Percentiles rank a stretch among this genome's conserved stretches.
These are phyloP conservation scores for Bathelium albidoporum DNA, from an alignment of 495 filamentous ascomycete genomes.

Conservation along the genomic window DNA sequence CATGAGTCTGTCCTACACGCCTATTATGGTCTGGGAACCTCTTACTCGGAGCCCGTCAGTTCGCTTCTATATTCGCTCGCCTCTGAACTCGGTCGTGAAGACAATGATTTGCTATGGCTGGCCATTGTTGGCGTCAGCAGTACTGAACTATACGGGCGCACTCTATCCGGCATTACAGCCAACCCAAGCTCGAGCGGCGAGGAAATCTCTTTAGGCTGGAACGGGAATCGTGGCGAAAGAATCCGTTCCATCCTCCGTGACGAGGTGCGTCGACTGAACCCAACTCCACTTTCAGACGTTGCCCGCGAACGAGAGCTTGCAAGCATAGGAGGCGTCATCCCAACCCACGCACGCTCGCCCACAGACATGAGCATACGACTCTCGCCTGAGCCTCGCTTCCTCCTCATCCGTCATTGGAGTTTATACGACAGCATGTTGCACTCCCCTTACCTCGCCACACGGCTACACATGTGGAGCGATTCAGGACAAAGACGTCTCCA, in stretches of 20 bases:
- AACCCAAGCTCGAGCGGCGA: slow-evolving; percentile 33
- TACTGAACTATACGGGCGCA: slow-evolving; percentile 81
- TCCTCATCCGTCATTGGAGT: slow-evolving; percentile 92
- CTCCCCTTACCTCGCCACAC: slow-evolving; percentile 85
- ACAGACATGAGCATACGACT: slow-evolving; percentile 87
- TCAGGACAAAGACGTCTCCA: slow-evolving; percentile 80
- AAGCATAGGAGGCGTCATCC: slow-evolving; percentile 67
- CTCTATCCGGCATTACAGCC: slow-evolving; percentile 66
- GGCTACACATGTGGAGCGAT: slow-evolving; percentile 91
- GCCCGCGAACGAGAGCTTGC: slow-evolving; percentile 37
- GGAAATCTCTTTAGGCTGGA: slow-evolving; percentile 63
- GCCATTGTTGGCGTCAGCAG: slow-evolving; percentile 87
- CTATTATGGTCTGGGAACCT: slow-evolving; percentile 79
- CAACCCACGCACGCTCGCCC: slow-evolving; percentile 75
- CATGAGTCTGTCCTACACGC: slow-evolving; percentile 59
- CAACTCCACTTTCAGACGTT: slow-evolving; percentile 55
- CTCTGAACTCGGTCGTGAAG: slow-evolving; percentile 88
- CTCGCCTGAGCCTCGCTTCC: slow-evolving; percentile 87
- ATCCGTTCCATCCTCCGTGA: slow-evolving; percentile 79
- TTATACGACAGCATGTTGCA: slow-evolving; percentile 98
- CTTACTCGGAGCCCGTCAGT: slow-evolving; percentile 89
- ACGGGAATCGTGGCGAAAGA: slow-evolving; percentile 69
- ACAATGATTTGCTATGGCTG: slow-evolving; percentile 92
- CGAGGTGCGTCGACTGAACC: slow-evolving; percentile 90
- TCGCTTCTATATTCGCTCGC: slow-evolving; percentile 89